phyloP scores from a whole-genome alignment of 2,329 filamentous ascomycete species.

The Teratosphaeria gauchensis region DNA sequence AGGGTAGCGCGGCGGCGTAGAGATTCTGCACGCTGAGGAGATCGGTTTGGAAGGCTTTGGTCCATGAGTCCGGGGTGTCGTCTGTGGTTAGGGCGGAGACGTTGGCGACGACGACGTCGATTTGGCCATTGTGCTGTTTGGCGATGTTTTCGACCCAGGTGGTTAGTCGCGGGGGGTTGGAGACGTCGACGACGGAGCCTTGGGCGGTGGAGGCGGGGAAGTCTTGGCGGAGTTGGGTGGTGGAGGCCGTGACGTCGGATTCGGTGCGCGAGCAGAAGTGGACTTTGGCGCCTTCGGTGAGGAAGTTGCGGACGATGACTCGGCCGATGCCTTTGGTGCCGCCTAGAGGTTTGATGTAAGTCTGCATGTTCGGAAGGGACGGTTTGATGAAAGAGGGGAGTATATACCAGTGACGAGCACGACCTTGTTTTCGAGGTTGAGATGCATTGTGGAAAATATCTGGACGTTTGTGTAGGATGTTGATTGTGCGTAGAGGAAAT shows the following conservation, averaged over 20 bases:
- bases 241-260: constrained; percentile 12
- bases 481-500: no score
- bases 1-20: constrained; percentile 23
- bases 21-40: constrained; percentile 26
- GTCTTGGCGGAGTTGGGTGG: constrained; percentile 8
- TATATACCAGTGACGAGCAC: constrained; percentile 25
- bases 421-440: constrained; percentile 27
- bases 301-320: constrained; percentile 18
- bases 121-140: constrained; percentile 10
- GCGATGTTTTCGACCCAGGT: constrained; percentile 16
- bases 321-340: constrained; percentile 25
- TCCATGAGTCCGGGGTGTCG: constrained; percentile 17
- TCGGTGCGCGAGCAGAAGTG: constrained; percentile 22
- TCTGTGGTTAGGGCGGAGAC: constrained; percentile 23
- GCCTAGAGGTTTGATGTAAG: constrained; percentile 10
- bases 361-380: not conserved
- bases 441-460: constrained; percentile 21
- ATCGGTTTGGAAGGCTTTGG: constrained; percentile 25
- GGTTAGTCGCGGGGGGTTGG: constrained; percentile 9
- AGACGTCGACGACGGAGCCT: constrained; percentile 19
- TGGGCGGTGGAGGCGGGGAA: constrained; percentile 12
- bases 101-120: constrained; percentile 24
- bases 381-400: no score
- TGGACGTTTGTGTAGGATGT: no score
- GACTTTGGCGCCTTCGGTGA: constrained; percentile 23